Base-by-base conservation (phyloP, 768 basidiomycete species). In the Leccinum barrowsii region DNA sequence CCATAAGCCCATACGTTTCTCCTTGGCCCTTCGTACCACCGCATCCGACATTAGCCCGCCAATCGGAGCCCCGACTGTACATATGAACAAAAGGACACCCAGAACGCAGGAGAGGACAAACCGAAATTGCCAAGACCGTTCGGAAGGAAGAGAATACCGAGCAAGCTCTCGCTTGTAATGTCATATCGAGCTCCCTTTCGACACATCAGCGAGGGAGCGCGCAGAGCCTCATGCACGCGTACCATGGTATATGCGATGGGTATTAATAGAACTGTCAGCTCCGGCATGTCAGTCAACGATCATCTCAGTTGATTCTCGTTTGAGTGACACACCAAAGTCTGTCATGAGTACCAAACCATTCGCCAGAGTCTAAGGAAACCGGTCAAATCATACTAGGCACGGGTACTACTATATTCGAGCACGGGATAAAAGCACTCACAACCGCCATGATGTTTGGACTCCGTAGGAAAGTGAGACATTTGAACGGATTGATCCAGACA, bases 191-290 rank as follows among this genome's bases (percentile, higher is more conserved):
- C 73, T 4, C 85, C 89, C 87, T 90, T 59, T 6, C n/a, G 21
- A 17, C 5, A 30, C 5, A 48, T 50, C 46, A 54, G 47, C 17
- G 11, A 30, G 37, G 26, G 12, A 4, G 28, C 5, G 21, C 32
- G 4, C 7, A 7, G 42, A 50, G 6, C 8, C 1, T n/a, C 24
- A 15, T 10, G 24, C 1, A 42, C 42, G 37, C 83, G 61, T 60
- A 89, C 88, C 32, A 90, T 77, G 0, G 87, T 89, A 61, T 83
- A 87, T 0, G 86, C 78, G 7, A 90, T 70, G 1, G 89, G 88
- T 13, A 86, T 69, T 50, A 88, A 66, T 2, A 89, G 66, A 11
- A 62, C 79, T 75, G 21, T 21, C 17, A 3, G 10, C 47, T n/a
- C 52, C 19, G 12, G 3, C 19, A 30, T n/a, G 49, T 52, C 24